Percentiles rank a stretch among this genome's conserved stretches.
Evolutionary conservation across 768 basidiomycete species (phyloP).

Genomic region (Trametes meyenii): DNA sequence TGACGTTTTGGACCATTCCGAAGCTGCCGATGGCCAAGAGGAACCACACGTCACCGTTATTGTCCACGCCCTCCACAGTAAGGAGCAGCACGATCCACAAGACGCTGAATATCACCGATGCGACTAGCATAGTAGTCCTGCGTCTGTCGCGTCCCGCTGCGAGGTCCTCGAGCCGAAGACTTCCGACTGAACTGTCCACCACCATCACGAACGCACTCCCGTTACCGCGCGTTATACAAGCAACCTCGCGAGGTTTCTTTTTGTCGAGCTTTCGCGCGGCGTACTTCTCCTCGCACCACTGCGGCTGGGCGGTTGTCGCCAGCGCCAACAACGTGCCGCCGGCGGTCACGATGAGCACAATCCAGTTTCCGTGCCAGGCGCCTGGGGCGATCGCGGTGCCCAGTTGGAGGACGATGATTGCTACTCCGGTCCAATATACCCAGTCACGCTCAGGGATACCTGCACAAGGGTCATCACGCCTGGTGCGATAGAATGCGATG

Average conservation of each 20-base stretch:
- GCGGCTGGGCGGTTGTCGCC: slow-evolving; percentile 30
- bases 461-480: neutral
- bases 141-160: slow-evolving; percentile 29
- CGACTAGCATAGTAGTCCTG: slow-evolving; percentile 10
- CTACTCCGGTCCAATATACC: slow-evolving; percentile 32
- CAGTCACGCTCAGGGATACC: slow-evolving; percentile 34
- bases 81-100: slow-evolving; percentile 34
- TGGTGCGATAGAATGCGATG: slow-evolving; percentile 27
- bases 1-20: slow-evolving; percentile 33
- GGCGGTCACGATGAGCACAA: slow-evolving; percentile 34
- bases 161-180: slow-evolving; percentile 35
- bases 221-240: slow-evolving; percentile 36
- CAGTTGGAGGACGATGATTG: slow-evolving; percentile 33
- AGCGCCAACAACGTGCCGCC: slow-evolving; percentile 33
- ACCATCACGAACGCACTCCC: slow-evolving; percentile 35
- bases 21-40: slow-evolving; percentile 27
- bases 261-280: slow-evolving; percentile 23
- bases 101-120: slow-evolving; percentile 18
- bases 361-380: slow-evolving; percentile 32
- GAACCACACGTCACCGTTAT: slow-evolving; percentile 27
- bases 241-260: slow-evolving; percentile 26
- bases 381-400: slow-evolving; percentile 35
- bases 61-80: slow-evolving; percentile 27
- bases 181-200: slow-evolving; percentile 31
- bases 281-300: slow-evolving; percentile 38